phyloP scores from a whole-genome alignment of 495 filamentous ascomycete genomes.

The Staphylotrichum tortipilum region DNA sequence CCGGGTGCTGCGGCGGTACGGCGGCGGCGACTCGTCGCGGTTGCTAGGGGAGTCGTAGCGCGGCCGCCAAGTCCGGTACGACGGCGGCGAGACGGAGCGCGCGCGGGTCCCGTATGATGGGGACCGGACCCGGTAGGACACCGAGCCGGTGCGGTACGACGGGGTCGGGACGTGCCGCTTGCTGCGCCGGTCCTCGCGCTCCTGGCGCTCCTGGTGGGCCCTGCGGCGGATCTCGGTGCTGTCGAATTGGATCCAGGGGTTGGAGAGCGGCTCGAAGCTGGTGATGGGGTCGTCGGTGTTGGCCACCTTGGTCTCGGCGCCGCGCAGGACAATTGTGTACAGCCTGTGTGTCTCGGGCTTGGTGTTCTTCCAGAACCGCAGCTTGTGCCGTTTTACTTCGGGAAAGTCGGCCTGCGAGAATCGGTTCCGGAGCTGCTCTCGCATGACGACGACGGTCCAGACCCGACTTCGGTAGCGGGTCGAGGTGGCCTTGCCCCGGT shows the following conservation, averaged over 20 bases:
- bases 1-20: not conserved
- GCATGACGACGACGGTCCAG: slow-evolving; percentile 19
- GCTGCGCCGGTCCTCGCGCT: not conserved
- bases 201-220: slow-evolving; percentile 1
- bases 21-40: slow-evolving; percentile 2
- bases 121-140: slow-evolving; percentile 6
- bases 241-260: slow-evolving; percentile 18
- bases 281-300: not conserved
- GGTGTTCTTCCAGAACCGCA: slow-evolving; percentile 20
- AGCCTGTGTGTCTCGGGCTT: not conserved
- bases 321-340: slow-evolving; percentile 20
- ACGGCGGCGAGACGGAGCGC: slow-evolving; percentile 1
- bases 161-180: slow-evolving; percentile 1
- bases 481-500: slow-evolving; percentile 8
- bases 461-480: slow-evolving; percentile 13
- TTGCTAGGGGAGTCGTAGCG: not conserved
- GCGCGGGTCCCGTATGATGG: not conserved
- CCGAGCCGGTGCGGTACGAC: not conserved
- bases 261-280: not conserved
- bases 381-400: slow-evolving; percentile 16
- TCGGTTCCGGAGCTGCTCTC: slow-evolving; percentile 7
- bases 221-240: slow-evolving; percentile 2
- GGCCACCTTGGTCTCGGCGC: slow-evolving; percentile 10
- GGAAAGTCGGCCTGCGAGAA: slow-evolving; percentile 9
- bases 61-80: not conserved